Base-by-base conservation (phyloP, 1,284 basidiomycete genomes). In the Mycena citricolor region DNA sequence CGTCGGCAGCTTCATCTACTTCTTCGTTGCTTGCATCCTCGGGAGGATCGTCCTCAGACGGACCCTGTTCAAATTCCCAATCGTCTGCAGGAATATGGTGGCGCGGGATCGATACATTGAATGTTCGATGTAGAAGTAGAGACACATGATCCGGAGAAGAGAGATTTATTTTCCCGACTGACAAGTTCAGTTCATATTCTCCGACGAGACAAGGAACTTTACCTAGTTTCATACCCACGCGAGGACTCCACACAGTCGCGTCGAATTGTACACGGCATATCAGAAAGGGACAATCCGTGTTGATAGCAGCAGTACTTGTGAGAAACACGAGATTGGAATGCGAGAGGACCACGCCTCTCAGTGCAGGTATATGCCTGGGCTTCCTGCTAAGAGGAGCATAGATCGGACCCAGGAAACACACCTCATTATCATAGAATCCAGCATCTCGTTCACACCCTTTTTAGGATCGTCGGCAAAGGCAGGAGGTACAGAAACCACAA, bases 51-150 rank as follows among this genome's bases (percentile, higher is more conserved):
- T 86, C 86, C 58, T 86, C 84, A 13, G 79, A 78, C 1, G 85
- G 73, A 4, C 83, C 87, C 52, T 93, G 84, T 61, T 97, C 90
- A 57, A 95, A 98, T 51, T 86, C 79, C 83, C 88, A 98, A 40
- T 79, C 67, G 35, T 88, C 83, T 17, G 66, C 72, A 3, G 84
- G 90, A 59, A 99, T 91, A 64, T 99, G 95, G 59, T 90, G 81
- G 42, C 90, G 82, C 1, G 94, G 92, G 63, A 99, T 97, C 7
- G 93, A 94, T 12, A 93, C 91, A 65, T 99, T 99, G 76, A 99
- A 99, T 6, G 92, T 95, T 43, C 86, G 86, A 59, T 97, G 91
- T 4, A 97, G 76, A 40, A 99, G 86, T 10, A 99, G 73, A 0
- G 94, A 93, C 42, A 99, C 77, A 60, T 98, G 95, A 49, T 95